phyloP scores from a whole-genome alignment of 2,329 filamentous ascomycete genomes.

The Alternaria sp. region DNA sequence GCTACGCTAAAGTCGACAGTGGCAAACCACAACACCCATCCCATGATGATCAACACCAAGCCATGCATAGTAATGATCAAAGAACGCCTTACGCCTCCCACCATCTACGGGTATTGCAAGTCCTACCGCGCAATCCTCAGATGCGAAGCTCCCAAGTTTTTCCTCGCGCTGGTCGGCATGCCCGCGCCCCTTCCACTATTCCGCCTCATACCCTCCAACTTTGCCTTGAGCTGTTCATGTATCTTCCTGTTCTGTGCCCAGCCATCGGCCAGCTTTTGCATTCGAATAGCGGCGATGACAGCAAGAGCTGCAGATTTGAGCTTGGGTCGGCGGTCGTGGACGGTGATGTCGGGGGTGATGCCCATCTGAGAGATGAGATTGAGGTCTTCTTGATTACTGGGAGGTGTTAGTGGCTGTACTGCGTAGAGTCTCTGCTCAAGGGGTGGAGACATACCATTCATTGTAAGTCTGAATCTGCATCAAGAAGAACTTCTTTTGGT shows the following conservation, averaged over 20 bases:
- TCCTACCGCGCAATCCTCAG: constrained; percentile 33
- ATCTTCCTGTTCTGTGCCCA: constrained; percentile 61
- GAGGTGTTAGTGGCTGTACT: constrained; percentile 19
- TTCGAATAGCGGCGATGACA: constrained; percentile 59
- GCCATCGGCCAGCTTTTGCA: constrained; percentile 55
- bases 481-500: constrained; percentile 83
- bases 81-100: constrained; percentile 35
- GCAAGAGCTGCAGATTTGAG: constrained; percentile 57
- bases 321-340: constrained; percentile 53
- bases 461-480: constrained; percentile 82
- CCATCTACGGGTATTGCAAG: constrained; percentile 17
- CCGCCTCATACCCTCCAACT: constrained; percentile 54
- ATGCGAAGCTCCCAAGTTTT: constrained; percentile 54
- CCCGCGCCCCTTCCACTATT: constrained; percentile 25
- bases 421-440: not conserved
- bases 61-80: constrained; percentile 31
- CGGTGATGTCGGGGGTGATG: constrained; percentile 60
- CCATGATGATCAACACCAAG: constrained; percentile 8
- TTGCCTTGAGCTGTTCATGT: constrained; percentile 53
- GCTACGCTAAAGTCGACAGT: not conserved
- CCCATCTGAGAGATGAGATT: constrained; percentile 85
- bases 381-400: constrained; percentile 90
- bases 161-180: constrained; percentile 48
- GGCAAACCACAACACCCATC: not conserved
- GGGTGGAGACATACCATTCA: constrained; percentile 74